phyloP scores from a whole-genome alignment of 768 basidiomycete species.

The Naematelia aurantialba region DNA sequence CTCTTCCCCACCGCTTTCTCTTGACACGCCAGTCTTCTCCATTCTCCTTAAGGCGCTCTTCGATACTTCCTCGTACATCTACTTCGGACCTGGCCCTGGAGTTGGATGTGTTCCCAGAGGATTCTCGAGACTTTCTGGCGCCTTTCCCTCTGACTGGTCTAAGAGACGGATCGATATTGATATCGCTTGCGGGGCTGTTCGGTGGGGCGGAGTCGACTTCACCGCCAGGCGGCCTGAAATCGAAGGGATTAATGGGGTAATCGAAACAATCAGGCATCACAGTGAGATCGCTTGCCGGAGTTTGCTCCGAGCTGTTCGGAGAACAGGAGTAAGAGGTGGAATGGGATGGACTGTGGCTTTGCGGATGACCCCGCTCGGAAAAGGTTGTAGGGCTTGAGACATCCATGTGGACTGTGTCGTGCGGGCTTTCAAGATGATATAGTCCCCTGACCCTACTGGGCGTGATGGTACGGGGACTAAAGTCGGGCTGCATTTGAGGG shows the following conservation, averaged over 20 bases:
- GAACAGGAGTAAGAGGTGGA: neutral
- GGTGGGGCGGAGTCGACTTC: neutral
- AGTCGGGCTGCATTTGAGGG: neutral
- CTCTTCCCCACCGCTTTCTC: constrained; percentile 3
- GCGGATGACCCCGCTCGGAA: neutral
- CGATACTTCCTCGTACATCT: neutral
- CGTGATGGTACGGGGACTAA: neutral
- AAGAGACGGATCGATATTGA: neutral
- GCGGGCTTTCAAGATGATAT: neutral
- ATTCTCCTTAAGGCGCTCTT: neutral
- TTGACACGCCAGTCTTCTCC: neutral
- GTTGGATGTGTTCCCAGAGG: neutral
- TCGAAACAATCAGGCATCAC: neutral
- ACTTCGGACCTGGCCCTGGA: neutral
- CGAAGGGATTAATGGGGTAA: neutral
- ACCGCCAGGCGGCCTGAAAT: neutral
- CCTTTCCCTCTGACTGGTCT: neutral
- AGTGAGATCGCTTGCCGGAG: neutral
- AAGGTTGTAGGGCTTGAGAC: neutral
- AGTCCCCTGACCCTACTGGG: neutral
- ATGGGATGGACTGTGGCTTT: neutral
- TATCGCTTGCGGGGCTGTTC: neutral
- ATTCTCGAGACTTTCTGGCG: neutral
- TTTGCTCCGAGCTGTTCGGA: neutral
- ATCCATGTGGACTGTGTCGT: neutral